phyloP scores from a whole-genome alignment of 495 filamentous ascomycete genomes.

The Hyaloscypha variabilis region DNA sequence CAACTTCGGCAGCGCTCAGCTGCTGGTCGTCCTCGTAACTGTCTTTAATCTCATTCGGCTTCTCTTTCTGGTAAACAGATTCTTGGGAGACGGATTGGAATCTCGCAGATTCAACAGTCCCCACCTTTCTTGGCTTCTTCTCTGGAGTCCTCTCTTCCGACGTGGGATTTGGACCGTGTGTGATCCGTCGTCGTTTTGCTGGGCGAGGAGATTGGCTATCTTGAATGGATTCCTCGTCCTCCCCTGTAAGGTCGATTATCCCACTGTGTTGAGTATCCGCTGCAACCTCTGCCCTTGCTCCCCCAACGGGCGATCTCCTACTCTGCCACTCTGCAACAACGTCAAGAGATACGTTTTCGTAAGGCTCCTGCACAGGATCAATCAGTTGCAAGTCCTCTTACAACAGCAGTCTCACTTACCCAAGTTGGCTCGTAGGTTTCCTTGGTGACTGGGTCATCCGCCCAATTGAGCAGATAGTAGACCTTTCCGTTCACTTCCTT shows the following conservation, averaged over 20 bases:
- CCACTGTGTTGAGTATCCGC: background rate
- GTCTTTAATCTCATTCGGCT: conserved; percentile 26
- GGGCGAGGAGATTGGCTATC: conserved; percentile 19
- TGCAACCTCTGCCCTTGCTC: background rate
- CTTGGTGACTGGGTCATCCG: conserved; percentile 25
- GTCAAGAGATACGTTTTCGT: conserved; percentile 10
- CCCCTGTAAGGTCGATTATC: background rate
- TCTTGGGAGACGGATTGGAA: conserved; percentile 22
- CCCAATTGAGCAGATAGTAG: conserved; percentile 30
- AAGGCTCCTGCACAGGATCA: conserved; percentile 21
- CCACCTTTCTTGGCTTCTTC: conserved; percentile 17
- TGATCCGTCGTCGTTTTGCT: conserved; percentile 22
- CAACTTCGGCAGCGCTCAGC: background rate
- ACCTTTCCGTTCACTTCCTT: conserved; percentile 7
- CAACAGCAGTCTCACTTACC: conserved; percentile 22
- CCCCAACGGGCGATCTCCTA: conserved; percentile 1
- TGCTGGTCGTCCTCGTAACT: conserved; percentile 31
- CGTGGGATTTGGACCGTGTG: background rate
- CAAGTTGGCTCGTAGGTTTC: conserved; percentile 23
- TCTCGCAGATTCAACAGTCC: conserved; percentile 15
- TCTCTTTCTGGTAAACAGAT: background rate
- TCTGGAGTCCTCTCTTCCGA: background rate
- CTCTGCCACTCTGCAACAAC: conserved; percentile 25
- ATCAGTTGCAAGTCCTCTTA: conserved; percentile 1
- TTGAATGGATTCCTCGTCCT: background rate